These are phyloP conservation scores for Macrocybe sp. DNA, from an alignment of 1,284 basidiomycete genomes.

Conservation along the genomic window DNA sequence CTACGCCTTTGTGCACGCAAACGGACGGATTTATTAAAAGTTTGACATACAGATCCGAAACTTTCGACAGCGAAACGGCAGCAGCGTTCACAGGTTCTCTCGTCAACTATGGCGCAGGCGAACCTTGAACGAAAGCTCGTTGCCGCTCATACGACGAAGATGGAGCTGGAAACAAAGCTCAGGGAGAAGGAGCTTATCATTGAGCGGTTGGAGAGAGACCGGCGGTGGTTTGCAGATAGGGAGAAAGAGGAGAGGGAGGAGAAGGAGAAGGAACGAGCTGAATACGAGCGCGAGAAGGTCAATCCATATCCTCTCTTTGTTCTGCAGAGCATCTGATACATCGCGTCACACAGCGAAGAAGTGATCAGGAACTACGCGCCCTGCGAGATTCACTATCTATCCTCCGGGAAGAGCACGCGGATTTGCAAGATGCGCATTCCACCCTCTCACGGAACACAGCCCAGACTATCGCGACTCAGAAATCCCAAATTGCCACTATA, in stretches of 20 bases:
- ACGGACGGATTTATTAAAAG: no score
- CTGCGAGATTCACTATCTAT: slow-evolving; percentile 40
- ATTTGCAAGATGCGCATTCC: slow-evolving; percentile 38
- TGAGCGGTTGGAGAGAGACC: slow-evolving; percentile 59
- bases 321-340: neutral
- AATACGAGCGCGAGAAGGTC: slow-evolving; percentile 51
- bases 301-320: slow-evolving; percentile 11
- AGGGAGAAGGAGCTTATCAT: slow-evolving; percentile 52
- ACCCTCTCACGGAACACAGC: no score
- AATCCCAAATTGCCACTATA: slow-evolving; percentile 36
- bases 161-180: slow-evolving; percentile 59
- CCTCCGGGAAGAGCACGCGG: slow-evolving; percentile 49
- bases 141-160: slow-evolving; percentile 48
- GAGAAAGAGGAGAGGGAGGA: slow-evolving; percentile 56
- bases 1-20: neutral
- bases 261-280: slow-evolving; percentile 48
- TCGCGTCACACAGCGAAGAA: no score
- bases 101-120: slow-evolving; percentile 51
- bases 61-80: no score
- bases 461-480: slow-evolving; percentile 26
- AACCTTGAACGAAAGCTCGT: slow-evolving; percentile 59
- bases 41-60: no score
- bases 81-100: slow-evolving; percentile 25
- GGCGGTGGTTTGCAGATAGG: slow-evolving; percentile 54
- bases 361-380: slow-evolving; percentile 39